Conservation (phyloP, 306 rosid genomes). For the Erythrophleum fordii region DNA sequence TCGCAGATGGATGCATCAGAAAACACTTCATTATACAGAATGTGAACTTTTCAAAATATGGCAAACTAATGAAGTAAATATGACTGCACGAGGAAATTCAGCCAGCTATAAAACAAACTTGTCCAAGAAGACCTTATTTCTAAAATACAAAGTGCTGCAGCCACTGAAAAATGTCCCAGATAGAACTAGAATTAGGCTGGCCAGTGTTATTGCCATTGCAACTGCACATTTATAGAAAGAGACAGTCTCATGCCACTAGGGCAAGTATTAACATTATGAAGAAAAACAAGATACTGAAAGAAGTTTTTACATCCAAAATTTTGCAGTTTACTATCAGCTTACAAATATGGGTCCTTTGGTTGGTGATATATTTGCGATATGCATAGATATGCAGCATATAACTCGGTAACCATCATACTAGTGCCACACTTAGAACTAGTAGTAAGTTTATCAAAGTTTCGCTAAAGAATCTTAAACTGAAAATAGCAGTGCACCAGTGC, state of each 20-base stretch:
- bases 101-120: conserved; percentile 17
- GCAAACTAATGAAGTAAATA: conserved; percentile 15
- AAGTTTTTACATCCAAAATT: background rate
- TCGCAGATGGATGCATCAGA: conserved; percentile 20
- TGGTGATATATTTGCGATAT: background rate
- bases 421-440: conserved; percentile 13
- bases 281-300: background rate
- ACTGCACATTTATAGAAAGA: background rate
- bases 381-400: background rate
- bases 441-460: background rate
- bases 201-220: too few relatives aligned
- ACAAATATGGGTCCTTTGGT: conserved; percentile 13
- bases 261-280: background rate
- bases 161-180: background rate
- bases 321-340: conserved; percentile 24
- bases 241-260: background rate
- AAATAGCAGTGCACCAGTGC: background rate
- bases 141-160: background rate
- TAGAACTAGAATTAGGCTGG: too few relatives aligned
- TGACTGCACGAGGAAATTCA: conserved; percentile 21
- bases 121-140: background rate
- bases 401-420: conserved; percentile 23
- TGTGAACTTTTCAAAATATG: background rate
- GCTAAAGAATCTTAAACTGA: background rate
- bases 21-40: background rate